Evolutionary conservation across 1,284 basidiomycete species (phyloP).

Genomic region (Paramarasmius palmivorus): DNA sequence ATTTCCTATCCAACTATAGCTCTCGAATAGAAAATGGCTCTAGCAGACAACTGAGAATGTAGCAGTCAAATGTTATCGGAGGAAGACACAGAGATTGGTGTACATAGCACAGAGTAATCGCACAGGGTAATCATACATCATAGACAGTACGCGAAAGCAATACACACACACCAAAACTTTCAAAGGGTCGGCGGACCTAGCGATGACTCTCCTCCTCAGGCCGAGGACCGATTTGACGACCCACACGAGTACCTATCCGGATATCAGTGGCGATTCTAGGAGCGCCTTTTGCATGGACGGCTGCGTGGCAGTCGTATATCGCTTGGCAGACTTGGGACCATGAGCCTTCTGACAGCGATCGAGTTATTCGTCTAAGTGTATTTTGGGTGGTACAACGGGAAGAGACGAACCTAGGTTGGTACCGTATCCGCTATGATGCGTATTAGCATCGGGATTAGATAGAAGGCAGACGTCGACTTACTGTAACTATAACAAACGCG

Average conservation of each 20-base stretch:
- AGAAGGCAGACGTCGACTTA: no score
- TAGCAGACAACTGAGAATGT: no score
- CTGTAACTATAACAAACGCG: slow-evolving; percentile 65
- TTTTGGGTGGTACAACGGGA: neutral
- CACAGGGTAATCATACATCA: no score
- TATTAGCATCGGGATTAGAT: neutral
- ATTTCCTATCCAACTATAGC: no score
- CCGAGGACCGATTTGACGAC: slow-evolving; percentile 61
- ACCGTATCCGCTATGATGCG: slow-evolving; percentile 72
- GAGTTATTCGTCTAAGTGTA: slow-evolving; percentile 6
- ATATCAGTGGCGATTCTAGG: slow-evolving; percentile 85
- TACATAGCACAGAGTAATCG: no score
- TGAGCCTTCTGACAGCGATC: slow-evolving; percentile 62
- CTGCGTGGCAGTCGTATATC: slow-evolving; percentile 86
- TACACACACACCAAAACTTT: no score
- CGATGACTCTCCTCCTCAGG: no score
- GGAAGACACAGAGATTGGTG: no score
- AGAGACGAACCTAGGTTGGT: slow-evolving; percentile 73
- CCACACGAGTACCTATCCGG: slow-evolving; percentile 86
- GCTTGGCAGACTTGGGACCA: slow-evolving; percentile 81
- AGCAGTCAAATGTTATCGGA: no score
- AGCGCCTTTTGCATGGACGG: slow-evolving; percentile 79
- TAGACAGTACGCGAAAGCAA: no score
- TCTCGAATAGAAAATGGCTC: no score
- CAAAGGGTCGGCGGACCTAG: no score